Percentiles rank a stretch among this genome's conserved stretches.
Conservation (phyloP, 75 land plant species). For the Larix kaempferi region DNA sequence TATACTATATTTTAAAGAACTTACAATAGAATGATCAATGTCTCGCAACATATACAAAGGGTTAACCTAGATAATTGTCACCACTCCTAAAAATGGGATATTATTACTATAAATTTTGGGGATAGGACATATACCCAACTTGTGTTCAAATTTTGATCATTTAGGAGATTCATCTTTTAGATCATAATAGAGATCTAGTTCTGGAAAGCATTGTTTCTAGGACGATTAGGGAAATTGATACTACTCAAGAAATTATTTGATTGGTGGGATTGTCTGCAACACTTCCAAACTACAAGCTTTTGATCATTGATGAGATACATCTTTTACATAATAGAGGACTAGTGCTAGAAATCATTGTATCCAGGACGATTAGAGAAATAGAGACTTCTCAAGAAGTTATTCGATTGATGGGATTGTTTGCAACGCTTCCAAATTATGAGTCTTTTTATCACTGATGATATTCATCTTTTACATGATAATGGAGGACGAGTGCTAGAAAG, state of each 20-base stretch:
- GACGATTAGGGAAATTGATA: conserved; percentile 84
- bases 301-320: too few relatives aligned
- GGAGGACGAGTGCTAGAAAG: too few relatives aligned
- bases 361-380: too few relatives aligned
- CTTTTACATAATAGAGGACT: too few relatives aligned
- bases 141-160: conserved; percentile 87
- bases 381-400: too few relatives aligned
- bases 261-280: conserved; percentile 52
- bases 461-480: too few relatives aligned
- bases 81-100: conserved; percentile 99
- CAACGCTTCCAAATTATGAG: too few relatives aligned
- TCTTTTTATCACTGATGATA: too few relatives aligned
- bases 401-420: too few relatives aligned
- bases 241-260: conserved; percentile 76
- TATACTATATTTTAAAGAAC: conserved; percentile 73
- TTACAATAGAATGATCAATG: conserved; percentile 85
- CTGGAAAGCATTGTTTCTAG: conserved; percentile 93
- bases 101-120: conserved; percentile 90
- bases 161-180: conserved; percentile 94
- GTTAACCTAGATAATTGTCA: conserved; percentile 93
- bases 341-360: too few relatives aligned
- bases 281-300: conserved; percentile 61
- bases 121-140: conserved; percentile 91
- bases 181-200: conserved; percentile 93
- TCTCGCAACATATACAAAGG: conserved; percentile 93